Evolutionary conservation across 108 stramenopile genomes (phyloP), one percentile per base, ranked within the genome.

Genomic region (Licmophora abbreviata): DNA sequence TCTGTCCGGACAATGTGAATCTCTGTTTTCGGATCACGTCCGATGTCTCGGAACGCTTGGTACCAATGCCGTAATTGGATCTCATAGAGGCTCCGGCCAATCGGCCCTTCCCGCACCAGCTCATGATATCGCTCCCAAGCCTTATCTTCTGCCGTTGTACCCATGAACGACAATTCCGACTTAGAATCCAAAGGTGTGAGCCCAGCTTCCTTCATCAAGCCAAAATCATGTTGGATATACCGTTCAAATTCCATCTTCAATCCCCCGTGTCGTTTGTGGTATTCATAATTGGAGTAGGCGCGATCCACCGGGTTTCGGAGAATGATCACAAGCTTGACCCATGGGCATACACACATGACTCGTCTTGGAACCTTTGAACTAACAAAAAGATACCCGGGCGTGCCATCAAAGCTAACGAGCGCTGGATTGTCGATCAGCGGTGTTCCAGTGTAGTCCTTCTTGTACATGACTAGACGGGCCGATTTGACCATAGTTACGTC

Each of bases 51-150:
- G n/a, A 64, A 33, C 1, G 48, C 55, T 31, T 57, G 47, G 27
- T 57, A 64, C 63, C 63, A 64, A n/a, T 56, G 63, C 1, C 56
- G 63, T 46, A 64, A 31, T 44, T 57, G 55, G 8, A 50, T 50
- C 23, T 51, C 47, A 36, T 64, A 64, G 29, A 64, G 17, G 21
- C 28, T 31, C 8, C 56, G 47, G 29, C 63, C 63, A 22, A 64
- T 49, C 1, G 29, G 41, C 28, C 48, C 56, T 57, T 50, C 63
- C 17, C 42, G 15, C 15, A 30, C 20, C 8, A 21, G 7, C 11
- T 23, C 20, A n/a, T 14, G 17, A 35, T 64, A 64, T n/a, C 36
- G 20, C 6, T 38, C 15, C 63, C 63, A 64, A 4, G 63, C 63
- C 14, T 30, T 21, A 37, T 55, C 46, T 48, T 63, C 54, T 8